Percentiles rank a stretch among this genome's conserved stretches.
Evolutionary conservation across 2,329 filamentous ascomycete genomes (phyloP).

Genomic region (Fusarium guadeloupense): DNA sequence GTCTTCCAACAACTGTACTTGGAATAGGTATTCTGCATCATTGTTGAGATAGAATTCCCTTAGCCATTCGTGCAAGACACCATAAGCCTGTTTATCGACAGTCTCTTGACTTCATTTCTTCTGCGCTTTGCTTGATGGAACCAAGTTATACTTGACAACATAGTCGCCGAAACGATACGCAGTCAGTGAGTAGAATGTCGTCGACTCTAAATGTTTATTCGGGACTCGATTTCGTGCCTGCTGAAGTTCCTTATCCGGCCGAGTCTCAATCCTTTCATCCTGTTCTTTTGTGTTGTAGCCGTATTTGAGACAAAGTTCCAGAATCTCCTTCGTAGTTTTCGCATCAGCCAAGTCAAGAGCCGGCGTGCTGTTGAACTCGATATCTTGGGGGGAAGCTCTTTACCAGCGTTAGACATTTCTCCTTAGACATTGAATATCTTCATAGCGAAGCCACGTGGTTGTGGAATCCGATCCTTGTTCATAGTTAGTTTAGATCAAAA

Average conservation of each 20-base stretch:
- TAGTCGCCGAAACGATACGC: neutral
- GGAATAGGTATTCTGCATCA: neutral
- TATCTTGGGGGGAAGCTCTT: neutral
- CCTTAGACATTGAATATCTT: conserved; percentile 2
- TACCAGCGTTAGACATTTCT: neutral
- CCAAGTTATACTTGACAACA: neutral
- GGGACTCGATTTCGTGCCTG: neutral
- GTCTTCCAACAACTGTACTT: neutral
- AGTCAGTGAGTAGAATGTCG: conserved; percentile 1
- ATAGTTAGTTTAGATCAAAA: neutral
- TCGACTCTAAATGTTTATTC: neutral
- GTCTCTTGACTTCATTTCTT: neutral
- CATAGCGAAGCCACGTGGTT: neutral
- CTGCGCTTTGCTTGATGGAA: neutral
- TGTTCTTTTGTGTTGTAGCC: neutral
- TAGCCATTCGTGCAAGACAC: neutral
- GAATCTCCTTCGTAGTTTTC: neutral
- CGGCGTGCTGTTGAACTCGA: conserved; percentile 1
- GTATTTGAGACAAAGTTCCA: neutral
- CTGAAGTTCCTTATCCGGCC: neutral
- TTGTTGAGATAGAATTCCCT: neutral
- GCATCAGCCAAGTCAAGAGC: neutral
- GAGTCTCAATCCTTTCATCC: neutral
- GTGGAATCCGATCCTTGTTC: neutral
- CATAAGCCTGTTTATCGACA: neutral